Base-by-base conservation (phyloP, 2,329 filamentous ascomycete species). In the Aspergillus neotritici region DNA sequence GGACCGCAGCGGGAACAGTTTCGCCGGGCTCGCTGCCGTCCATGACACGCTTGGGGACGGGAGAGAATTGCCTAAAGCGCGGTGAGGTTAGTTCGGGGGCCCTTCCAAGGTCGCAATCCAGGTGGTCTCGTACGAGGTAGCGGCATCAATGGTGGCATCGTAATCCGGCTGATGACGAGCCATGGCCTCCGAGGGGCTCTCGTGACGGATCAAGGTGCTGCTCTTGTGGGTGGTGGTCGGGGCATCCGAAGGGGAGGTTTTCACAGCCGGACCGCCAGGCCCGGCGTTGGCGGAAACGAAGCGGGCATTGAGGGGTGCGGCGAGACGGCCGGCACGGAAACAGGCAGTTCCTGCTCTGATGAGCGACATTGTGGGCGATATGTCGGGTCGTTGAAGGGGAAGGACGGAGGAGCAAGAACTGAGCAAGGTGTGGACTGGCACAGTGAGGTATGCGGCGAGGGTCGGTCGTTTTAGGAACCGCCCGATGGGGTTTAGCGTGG, bases 41-140 rank as follows among this genome's bases (percentile, higher is more conserved):
- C 79, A 95, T 88, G 48, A 96, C 78, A 53, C 83, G 79, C 73
- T 86, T 90, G 46, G 93, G 91, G 15, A 96, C 82, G 14, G 91
- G 93, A 1, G 91, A 95, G 70, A 87, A 98, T 62, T 82, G 83
- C 48, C 91, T 96, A 62, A 36, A 42, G 36, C 37, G 16, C 44
- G 36, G 55, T 68, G 51, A 69, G 63, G 63, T 40, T 21, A 46
- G 31, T 16, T 17, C 8, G 21, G n/a, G n/a, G n/a, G 40, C 28
- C 14, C 38, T 41, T 42, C 40, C 31, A 13, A 21, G 34, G 36
- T 31, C 16, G 14, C 13, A 29, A 29, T 11, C 39, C 32, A 31
- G 40, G 51, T 31, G 12, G 30, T n/a, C 7, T 60, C 84, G 64
- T 79, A 96, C 90, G 90, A 96, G 53, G 88, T 94, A 51, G 86